phyloP scores from a whole-genome alignment of 306 rosid genomes.

The Gastrolobium villosum region DNA sequence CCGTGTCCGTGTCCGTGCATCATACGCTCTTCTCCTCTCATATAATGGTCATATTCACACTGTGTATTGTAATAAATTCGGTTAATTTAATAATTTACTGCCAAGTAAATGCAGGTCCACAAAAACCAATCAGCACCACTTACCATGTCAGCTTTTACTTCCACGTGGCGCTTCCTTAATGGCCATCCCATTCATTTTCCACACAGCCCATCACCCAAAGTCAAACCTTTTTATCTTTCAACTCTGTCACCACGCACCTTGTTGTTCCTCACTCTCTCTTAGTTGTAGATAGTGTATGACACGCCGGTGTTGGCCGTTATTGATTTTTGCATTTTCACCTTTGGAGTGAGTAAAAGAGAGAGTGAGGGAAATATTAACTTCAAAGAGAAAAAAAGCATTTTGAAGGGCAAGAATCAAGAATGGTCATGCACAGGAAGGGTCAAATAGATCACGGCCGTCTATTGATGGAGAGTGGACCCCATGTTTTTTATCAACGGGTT shows the following conservation, averaged over 20 bases:
- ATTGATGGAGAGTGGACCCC: constrained; percentile 7
- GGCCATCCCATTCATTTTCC: constrained; percentile 53
- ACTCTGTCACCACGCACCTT: too few species aligned
- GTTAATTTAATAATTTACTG: constrained; percentile 66
- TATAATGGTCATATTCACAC: constrained; percentile 6
- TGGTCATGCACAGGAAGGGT: too few species aligned
- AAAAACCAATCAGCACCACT: constrained; percentile 62
- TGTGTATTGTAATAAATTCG: constrained; percentile 53
- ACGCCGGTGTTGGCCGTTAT: constrained; percentile 15
- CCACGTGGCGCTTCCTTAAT: constrained; percentile 53
- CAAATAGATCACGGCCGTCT: constrained; percentile 61
- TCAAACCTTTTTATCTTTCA: constrained; percentile 57
- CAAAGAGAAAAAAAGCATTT: constrained; percentile 19
- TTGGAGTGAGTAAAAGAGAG: background rate
- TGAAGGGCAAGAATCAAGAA: constrained; percentile 38
- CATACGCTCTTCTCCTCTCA: too few species aligned
- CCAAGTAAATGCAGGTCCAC: constrained; percentile 61
- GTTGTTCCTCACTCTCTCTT: background rate
- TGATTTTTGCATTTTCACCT: background rate
- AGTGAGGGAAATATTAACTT: constrained; percentile 42
- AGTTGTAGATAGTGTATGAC: background rate
- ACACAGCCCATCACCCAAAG: constrained; percentile 57
- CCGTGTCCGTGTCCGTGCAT: too few species aligned
- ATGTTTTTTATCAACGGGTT: background rate
- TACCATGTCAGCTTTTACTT: constrained; percentile 50